These are phyloP conservation scores for Dysphania ambrosioides DNA, from an alignment of 148 eudicot species.

Conservation along the genomic window DNA sequence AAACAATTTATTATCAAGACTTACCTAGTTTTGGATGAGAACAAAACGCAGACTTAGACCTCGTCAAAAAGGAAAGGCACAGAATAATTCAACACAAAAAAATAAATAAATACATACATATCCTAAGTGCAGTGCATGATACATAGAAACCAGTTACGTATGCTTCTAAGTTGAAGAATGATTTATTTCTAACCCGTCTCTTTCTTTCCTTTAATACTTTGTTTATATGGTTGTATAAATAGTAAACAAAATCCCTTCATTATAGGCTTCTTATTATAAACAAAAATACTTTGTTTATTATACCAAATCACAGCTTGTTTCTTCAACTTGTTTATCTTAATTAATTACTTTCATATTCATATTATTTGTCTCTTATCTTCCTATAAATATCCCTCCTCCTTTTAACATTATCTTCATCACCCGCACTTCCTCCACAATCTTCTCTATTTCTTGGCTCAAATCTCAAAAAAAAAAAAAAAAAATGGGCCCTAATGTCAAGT, in stretches of 20 bases:
- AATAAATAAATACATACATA: no score
- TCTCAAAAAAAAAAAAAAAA: no score
- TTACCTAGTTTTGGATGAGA: background rate
- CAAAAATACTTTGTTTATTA: background rate
- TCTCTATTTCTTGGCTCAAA: background rate
- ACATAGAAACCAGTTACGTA: background rate
- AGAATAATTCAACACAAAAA: background rate
- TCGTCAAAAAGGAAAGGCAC: background rate
- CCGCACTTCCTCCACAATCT: background rate
- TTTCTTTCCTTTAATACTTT: background rate
- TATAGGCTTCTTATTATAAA: conserved; percentile 9
- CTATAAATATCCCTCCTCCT: background rate
- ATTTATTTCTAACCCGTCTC: background rate
- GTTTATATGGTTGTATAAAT: no score
- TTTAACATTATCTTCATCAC: conserved; percentile 5
- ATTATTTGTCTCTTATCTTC: conserved; percentile 8
- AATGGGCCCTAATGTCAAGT: conserved; percentile 38
- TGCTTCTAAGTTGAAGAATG: background rate
- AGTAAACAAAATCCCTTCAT: conserved; percentile 8
- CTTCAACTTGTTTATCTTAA: background rate
- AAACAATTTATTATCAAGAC: no score
- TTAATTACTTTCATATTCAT: background rate
- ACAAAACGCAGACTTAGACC: background rate
- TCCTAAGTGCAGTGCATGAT: background rate
- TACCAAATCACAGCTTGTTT: background rate